Evolutionary conservation across 2,329 filamentous ascomycete species (phyloP), one percentile per base, ranked within the genome.

Genomic region (Plenodomus biglobosus): DNA sequence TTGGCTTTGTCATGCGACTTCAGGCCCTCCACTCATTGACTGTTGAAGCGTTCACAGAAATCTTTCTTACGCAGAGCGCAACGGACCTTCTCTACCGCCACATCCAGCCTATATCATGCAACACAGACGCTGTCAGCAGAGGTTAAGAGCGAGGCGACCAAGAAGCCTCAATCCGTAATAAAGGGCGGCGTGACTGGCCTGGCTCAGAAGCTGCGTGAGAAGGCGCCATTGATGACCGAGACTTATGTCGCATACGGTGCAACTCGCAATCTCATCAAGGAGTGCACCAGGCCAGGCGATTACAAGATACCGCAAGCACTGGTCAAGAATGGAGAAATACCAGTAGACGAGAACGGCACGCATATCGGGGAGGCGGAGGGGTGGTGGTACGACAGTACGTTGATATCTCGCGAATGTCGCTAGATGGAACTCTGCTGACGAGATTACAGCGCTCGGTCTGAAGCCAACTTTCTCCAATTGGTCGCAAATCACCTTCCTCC

Each of bases 401-500:
- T 24, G 39, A 24, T 24, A 5, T 10, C 5, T 42, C 21, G 21
- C n/a, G 17, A 17, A 19, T 27, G 18, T 19, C 16, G 20, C 30
- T 22, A 13, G 7, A 40, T 20, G 8, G 36, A 11, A 19, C 38
- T 22, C 15, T 38, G 35, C 52, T 64, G 48, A 67, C 42, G 36
- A 27, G 2, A n/a, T 44, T 35, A 42, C 63, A 95, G 90, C 86
- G 42, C 83, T 96, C 55, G 83, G 83, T 20, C 83, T 99, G 16
- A 80, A 82, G 24, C 89, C 91, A 1, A 97, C 91, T 0, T 99
- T 99, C 73, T 92, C 86, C 68, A 92, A 89, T 47, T 99, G 94
- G 94, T 89, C 91, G 17, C 92, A 97, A 73, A 86, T 97, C 38
- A 94, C 92, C 30, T 95, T 96, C 80, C 81, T 99, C 49, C 92